Conservation (phyloP, 1,139 yeast genomes). For the Hemisphaericaspora subhashii region DNA sequence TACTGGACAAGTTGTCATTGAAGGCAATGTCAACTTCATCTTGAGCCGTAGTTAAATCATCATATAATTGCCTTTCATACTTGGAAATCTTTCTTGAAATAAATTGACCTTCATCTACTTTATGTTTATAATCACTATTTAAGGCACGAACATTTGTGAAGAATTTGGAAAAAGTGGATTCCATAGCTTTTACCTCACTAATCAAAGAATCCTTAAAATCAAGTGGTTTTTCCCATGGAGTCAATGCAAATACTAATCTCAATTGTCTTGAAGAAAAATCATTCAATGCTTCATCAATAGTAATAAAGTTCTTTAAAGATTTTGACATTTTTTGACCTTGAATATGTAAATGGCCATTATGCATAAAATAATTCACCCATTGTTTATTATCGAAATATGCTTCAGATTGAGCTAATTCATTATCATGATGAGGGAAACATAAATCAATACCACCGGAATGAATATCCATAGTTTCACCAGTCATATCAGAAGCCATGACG, state of each 20-base stretch:
- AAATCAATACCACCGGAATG: conserved; percentile 97
- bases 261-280: conserved; percentile 76
- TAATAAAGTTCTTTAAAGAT: conserved; percentile 89
- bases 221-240: conserved; percentile 88
- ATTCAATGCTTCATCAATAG: conserved; percentile 84
- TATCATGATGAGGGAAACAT: conserved; percentile 99
- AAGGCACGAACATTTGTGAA: conserved; percentile 84
- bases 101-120: conserved; percentile 43
- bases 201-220: conserved; percentile 86
- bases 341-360: conserved; percentile 95
- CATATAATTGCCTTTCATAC: conserved; percentile 55
- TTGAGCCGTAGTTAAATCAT: conserved; percentile 55
- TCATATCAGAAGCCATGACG: conserved; percentile 92
- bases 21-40: conserved; percentile 72
- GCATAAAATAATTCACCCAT: conserved; percentile 96
- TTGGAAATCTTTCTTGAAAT: conserved; percentile 55
- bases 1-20: conserved; percentile 84
- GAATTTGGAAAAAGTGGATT: conserved; percentile 73
- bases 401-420: conserved; percentile 95
- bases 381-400: conserved; percentile 87
- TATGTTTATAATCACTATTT: conserved; percentile 57
- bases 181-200: conserved; percentile 73
- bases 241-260: conserved; percentile 85
- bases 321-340: conserved; percentile 99
- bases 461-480: conserved; percentile 84